Percentiles rank a stretch among this genome's conserved stretches.
Evolutionary conservation across 73 alveolate species (phyloP).

Genomic region (Paramecium biaurelia): DNA sequence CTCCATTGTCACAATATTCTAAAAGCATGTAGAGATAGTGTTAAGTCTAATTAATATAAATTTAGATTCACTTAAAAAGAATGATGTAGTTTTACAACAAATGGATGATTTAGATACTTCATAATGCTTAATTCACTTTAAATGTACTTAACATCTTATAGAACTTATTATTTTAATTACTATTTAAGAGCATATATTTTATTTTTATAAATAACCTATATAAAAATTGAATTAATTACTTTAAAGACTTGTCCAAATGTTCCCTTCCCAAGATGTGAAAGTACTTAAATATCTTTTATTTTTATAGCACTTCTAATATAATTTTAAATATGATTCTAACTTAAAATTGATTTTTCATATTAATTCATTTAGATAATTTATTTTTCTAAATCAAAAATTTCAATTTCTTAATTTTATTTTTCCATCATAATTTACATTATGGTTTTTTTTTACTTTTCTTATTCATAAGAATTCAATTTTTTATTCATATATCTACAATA

Average conservation of each 20-base stretch:
- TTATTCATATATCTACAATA: background rate
- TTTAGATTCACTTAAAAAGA: constrained; percentile 67
- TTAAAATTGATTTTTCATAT: background rate
- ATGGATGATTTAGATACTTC: background rate
- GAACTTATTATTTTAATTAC: background rate
- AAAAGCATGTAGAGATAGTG: constrained; percentile 62
- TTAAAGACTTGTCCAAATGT: background rate
- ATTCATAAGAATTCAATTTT: background rate
- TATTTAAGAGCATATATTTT: background rate
- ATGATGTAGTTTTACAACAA: constrained; percentile 37
- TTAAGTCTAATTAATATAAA: constrained; percentile 59
- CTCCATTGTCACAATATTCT: constrained; percentile 80
- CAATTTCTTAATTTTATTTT: background rate
- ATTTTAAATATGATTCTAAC: background rate
- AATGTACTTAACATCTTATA: background rate
- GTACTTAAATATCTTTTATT: background rate
- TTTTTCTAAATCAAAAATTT: background rate
- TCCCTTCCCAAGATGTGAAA: background rate
- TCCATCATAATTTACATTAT: background rate
- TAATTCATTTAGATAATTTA: background rate
- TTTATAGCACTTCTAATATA: background rate
- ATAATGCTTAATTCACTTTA: background rate
- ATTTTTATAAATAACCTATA: background rate
- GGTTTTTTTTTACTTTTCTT: background rate
- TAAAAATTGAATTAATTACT: background rate